Evolutionary conservation across 495 filamentous ascomycete species (phyloP), one percentile per base, ranked within the genome.

Genomic region (Rhypophila decipiens): DNA sequence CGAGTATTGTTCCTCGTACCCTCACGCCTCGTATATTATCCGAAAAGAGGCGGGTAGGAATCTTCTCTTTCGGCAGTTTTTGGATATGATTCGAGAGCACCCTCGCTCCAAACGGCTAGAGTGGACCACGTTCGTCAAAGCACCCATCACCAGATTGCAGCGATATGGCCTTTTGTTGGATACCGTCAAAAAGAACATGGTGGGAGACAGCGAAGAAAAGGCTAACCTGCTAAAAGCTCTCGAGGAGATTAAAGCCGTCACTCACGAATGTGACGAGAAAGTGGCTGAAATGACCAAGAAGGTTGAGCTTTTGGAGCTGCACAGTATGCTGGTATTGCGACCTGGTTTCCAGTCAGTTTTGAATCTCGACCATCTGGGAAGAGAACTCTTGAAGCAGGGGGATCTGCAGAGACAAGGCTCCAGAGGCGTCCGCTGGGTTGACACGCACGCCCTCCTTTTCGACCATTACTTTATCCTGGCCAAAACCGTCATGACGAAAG

Each of bases 381-480:
- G 93, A 50, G 85, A 95, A 52, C 76, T 99, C 35, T 83, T 97
- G 53, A 87, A 83, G 60, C 80, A 88, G 48, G 93, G 94, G 19
- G 91, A 97, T 58, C 74, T 99, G 44, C 88, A 94, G 61, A 76
- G 93, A 46, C 83, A 85, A 57, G 89, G 93, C 48, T 86, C 80
- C 2, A 96, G 86, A 47, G 76, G 89, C 27, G 90, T 98, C 56
- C 82, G 80, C 39, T 91, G 90, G 80, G 79, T 96, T 2, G 93
- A 99, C 52, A 91, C 86, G 0, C 88, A 95, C 63, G 88, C 86
- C 9, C 78, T 99, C 36, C 76, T 99, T 1, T 96, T 99, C 55
- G 93, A 99, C 53, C 89, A 99, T 65, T 99, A 96, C 60, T 72
- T 99, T 19, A 88, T 99, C 33, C 68, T 99, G 40, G 87, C 93